Percentiles rank a stretch among this genome's conserved stretches.
These are phyloP conservation scores for Deakozyma indianensis DNA, from an alignment of 805 yeast species.

Conservation along the genomic window DNA sequence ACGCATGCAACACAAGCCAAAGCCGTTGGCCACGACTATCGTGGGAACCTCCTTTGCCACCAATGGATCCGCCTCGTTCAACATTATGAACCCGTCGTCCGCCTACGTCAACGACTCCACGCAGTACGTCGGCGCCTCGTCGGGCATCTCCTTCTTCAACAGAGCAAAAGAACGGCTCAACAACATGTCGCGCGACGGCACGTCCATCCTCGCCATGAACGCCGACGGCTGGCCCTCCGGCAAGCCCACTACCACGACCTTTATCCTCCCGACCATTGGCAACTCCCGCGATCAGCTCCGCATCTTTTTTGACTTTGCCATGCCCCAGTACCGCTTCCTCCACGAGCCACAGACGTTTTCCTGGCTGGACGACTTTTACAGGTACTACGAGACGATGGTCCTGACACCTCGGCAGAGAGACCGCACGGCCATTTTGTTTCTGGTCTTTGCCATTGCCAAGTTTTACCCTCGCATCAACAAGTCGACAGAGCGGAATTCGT, in stretches of 20 bases:
- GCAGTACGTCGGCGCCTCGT: not conserved
- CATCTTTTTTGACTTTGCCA: slow-evolving; percentile 7
- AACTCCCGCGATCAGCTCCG: slow-evolving; percentile 5
- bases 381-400: slow-evolving; percentile 3
- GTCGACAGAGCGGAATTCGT: not conserved
- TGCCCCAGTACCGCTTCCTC: slow-evolving; percentile 9
- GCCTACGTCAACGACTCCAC: not conserved
- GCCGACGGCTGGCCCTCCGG: not conserved
- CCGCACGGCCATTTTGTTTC: slow-evolving; percentile 6
- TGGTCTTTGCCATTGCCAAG: slow-evolving; percentile 7
- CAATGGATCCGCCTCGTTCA: too few relatives aligned
- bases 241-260: not conserved
- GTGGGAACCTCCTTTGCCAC: too few relatives aligned
- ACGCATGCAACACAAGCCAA: too few relatives aligned
- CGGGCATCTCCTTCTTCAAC: slow-evolving; percentile 1
- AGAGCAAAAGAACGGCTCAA: not conserved
- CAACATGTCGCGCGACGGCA: slow-evolving; percentile 1
- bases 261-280: slow-evolving; percentile 6
- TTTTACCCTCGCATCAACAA: slow-evolving; percentile 4
- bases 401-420: slow-evolving; percentile 5
- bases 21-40: too few relatives aligned
- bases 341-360: slow-evolving; percentile 6
- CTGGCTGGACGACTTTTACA: slow-evolving; percentile 9
- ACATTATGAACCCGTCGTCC: not conserved
- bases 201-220: not conserved